A percentile compares a stretch with the other conserved stretches of the same genome.
Conservation (phyloP, 202 grass and related monocot genomes). For the Cymbopogon flexuosus region DNA sequence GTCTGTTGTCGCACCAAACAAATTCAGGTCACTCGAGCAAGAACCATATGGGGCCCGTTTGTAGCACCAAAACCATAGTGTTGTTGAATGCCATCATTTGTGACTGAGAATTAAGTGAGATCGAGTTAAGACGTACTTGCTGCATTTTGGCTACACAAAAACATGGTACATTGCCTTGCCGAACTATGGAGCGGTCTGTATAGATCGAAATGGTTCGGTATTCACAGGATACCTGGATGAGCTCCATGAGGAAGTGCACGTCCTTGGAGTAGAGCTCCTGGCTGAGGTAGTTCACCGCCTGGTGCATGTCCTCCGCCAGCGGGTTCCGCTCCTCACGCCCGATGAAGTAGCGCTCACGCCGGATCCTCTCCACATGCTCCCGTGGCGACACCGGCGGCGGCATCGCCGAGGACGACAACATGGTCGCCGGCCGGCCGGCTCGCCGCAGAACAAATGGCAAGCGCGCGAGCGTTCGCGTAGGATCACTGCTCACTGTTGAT, state of each 20-base stretch:
- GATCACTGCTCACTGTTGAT: not conserved
- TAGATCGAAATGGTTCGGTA: too few relatives aligned
- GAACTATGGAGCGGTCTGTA: too few relatives aligned
- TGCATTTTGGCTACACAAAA: too few relatives aligned
- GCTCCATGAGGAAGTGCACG: conserved; percentile 58
- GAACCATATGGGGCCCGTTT: too few relatives aligned
- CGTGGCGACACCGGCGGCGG: not conserved
- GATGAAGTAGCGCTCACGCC: conserved; percentile 42
- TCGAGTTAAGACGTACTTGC: too few relatives aligned
- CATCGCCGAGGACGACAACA: not conserved
- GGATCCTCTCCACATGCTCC: conserved; percentile 58
- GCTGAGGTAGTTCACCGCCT: conserved; percentile 40
- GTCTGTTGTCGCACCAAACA: too few relatives aligned
- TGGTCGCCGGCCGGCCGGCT: not conserved
- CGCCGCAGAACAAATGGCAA: not conserved
- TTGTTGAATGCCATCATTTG: too few relatives aligned
- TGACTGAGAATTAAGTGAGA: too few relatives aligned
- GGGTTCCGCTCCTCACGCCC: conserved; percentile 50
- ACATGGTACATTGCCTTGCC: too few relatives aligned
- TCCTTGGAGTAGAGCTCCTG: conserved; percentile 69
- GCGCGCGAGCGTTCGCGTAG: not conserved
- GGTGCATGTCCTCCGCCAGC: conserved; percentile 58
- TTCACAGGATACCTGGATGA: too few relatives aligned
- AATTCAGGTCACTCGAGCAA: too few relatives aligned
- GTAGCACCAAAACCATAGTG: too few relatives aligned